A percentile compares a stretch with the other conserved stretches of the same genome.
Conservation (phyloP, 371 early-diverging fungal genomes). For the Saksenaea oblongispora region DNA sequence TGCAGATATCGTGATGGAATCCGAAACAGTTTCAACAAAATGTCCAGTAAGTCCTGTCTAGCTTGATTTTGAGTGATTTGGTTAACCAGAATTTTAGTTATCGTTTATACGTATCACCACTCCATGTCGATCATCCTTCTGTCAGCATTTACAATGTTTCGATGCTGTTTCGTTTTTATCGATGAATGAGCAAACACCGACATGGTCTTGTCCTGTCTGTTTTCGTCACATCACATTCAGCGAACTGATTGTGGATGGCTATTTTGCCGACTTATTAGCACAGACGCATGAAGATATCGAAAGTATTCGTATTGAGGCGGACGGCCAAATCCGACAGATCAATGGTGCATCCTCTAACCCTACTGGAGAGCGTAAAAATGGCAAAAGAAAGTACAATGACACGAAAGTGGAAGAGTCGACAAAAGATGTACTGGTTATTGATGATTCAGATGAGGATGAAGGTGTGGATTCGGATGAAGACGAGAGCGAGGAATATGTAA, state of each 20-base stretch:
- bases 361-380: constrained; percentile 3
- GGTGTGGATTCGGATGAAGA: constrained; percentile 9
- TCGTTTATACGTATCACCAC: constrained; percentile 61
- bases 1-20: constrained; percentile 52
- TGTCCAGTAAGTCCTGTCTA: constrained; percentile 52
- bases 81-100: constrained; percentile 44
- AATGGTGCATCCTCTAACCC: constrained; percentile 5
- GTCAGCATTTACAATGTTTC: constrained; percentile 79
- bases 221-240: constrained; percentile 55
- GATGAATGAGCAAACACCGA: constrained; percentile 71
- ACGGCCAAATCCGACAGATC: constrained; percentile 56
- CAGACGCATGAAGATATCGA: constrained; percentile 51
- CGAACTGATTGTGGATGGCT: constrained; percentile 68
- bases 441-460: constrained; percentile 24
- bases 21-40: constrained; percentile 56
- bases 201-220: constrained; percentile 80
- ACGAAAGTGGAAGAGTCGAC: constrained; percentile 11
- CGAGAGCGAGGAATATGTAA: not conserved
- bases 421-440: constrained; percentile 4
- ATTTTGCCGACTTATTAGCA: constrained; percentile 64
- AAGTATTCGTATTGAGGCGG: constrained; percentile 61
- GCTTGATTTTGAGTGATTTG: not conserved
- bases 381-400: constrained; percentile 24
- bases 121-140: constrained; percentile 63
- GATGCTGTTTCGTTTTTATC: constrained; percentile 67